These are phyloP conservation scores for Tremella yokohamensis DNA, from an alignment of 768 basidiomycete species.

Conservation along the genomic window DNA sequence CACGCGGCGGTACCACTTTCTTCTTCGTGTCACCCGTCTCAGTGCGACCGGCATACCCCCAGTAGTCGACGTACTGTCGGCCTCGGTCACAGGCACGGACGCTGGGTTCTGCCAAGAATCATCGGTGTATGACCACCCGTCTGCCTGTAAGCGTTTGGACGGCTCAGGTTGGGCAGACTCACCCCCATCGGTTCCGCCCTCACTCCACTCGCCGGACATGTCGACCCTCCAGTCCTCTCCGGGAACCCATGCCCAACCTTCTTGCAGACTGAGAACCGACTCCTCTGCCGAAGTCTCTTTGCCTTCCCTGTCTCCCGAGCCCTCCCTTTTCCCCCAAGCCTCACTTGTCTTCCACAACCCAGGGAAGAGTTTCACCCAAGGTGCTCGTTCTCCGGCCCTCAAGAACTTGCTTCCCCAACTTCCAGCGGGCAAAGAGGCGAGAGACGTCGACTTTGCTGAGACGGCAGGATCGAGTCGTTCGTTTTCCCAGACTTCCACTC, in stretches of 20 bases:
- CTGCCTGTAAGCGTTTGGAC: constrained; percentile 19
- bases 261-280: constrained; percentile 34
- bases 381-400: constrained; percentile 36
- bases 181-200: constrained; percentile 38
- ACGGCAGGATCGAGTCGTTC: constrained; percentile 44
- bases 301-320: background rate
- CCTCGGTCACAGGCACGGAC: constrained; percentile 23
- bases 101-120: constrained; percentile 48
- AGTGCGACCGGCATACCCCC: constrained; percentile 23
- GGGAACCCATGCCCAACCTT: constrained; percentile 45
- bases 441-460: constrained; percentile 3
- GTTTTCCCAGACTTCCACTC: constrained; percentile 50
- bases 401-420: constrained; percentile 23
- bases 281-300: constrained; percentile 16
- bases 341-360: background rate
- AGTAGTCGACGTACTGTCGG: constrained; percentile 14
- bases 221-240: constrained; percentile 49
- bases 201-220: constrained; percentile 40
- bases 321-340: constrained; percentile 6
- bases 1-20: constrained; percentile 48
- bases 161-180: constrained; percentile 5
- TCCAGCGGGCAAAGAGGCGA: constrained; percentile 7
- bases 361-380: constrained; percentile 36
- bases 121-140: constrained; percentile 49
- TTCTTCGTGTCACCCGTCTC: constrained; percentile 33